Base-by-base conservation (phyloP, 441 rosid species). In the Populus trichocarpa region DNA sequence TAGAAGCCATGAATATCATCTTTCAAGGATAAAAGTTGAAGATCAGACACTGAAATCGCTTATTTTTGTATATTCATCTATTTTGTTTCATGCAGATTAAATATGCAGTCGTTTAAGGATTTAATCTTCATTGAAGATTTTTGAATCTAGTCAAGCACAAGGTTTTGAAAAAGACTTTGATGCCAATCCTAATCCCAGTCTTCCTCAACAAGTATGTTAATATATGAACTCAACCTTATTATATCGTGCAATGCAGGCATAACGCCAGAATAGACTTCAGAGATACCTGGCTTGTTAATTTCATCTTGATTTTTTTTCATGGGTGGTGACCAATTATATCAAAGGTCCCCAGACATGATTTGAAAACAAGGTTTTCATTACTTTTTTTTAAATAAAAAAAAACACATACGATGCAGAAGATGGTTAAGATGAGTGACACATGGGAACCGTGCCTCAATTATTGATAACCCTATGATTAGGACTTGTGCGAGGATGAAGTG, bases 141-240 rank as follows among this genome's bases (percentile, higher is more conserved):
- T 8, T 69, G 78, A 75, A 74, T 72, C 59, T 57, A 68, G 84
- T 72, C 77, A 82, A 71, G 76, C 78, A 35, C 59, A 50, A 70
- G 74, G 69, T 20, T 77, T 78, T 65, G 23, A 81, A 70, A 82
- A 72, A 35, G 78, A 82, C 76, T 26, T 77, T 67, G 76, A 82
- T 82, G 85, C 32, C 76, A 78, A 83, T 84, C 84, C 77, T 75
- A 70, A 79, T 81, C 84, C 75, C 65, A 80, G 84, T 85, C 83
- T 61, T 79, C 77, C 32, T 59, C 69, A 77, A 68, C 22, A 75
- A 78, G 20, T 67, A 22, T 26, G 18, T 53, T 50, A 46, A 25
- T 64, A 46, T 50, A 61, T 32, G 16, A 35, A 68, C 16, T 25
- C 36, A 73, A 73, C 38, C 67, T 67, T 7, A 26, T 74, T 32